Evolutionary conservation across 2,329 filamentous ascomycete species (phyloP).

Genomic region (Ceratocystis huliohia): DNA sequence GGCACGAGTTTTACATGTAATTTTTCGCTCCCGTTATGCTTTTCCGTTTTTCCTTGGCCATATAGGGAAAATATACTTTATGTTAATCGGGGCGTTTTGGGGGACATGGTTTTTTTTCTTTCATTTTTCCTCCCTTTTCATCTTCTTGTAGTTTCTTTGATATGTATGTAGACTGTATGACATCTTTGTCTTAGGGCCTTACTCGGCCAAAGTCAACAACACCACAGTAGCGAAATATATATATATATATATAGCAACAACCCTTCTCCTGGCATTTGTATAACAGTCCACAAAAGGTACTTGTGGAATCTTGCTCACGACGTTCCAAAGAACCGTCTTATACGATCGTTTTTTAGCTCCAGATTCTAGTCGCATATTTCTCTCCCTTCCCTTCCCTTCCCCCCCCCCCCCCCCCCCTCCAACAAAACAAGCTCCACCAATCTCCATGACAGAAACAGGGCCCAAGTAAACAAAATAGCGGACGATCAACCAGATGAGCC

Average conservation of each 20-base stretch:
- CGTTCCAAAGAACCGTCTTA: neutral
- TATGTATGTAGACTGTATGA: slow-evolving; percentile 2
- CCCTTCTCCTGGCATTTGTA: neutral
- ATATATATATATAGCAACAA: neutral
- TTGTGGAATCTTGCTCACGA: neutral
- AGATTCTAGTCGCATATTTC: slow-evolving; percentile 6
- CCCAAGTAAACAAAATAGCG: neutral
- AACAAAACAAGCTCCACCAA: neutral
- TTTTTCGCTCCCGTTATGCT: neutral
- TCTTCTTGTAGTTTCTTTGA: neutral
- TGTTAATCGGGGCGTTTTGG: slow-evolving; percentile 1
- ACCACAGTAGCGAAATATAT: neutral
- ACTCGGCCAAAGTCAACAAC: neutral
- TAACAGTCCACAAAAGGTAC: too few species aligned
- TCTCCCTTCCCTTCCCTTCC: too few species aligned
- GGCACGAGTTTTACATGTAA: neutral
- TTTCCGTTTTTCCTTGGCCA: neutral
- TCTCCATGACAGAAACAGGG: slow-evolving; percentile 1
- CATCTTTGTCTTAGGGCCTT: neutral
- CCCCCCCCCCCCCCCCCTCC: neutral
- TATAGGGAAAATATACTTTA: neutral
- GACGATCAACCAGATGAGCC: neutral
- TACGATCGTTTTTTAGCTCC: neutral
- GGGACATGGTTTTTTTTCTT: slow-evolving; percentile 2
- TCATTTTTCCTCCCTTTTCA: neutral